phyloP scores from a whole-genome alignment of 1,284 basidiomycete species.

The Austroboletus niveus region DNA sequence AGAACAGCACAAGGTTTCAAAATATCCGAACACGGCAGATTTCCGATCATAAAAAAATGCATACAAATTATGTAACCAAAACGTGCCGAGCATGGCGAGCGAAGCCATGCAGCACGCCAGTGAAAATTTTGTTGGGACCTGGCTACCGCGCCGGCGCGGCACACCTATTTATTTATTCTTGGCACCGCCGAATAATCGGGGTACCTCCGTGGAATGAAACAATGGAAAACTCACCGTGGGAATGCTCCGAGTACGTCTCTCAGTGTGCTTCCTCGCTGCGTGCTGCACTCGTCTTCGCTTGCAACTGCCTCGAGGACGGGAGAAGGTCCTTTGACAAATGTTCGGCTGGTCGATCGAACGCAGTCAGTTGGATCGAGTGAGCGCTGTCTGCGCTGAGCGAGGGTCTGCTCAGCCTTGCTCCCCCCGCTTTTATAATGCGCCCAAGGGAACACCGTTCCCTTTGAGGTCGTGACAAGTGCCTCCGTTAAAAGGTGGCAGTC shows the following conservation, averaged over 20 bases:
- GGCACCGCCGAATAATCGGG: slow-evolving; percentile 26
- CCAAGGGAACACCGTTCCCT: slow-evolving; percentile 4
- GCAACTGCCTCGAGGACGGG: slow-evolving; percentile 34
- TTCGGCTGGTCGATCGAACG: slow-evolving; percentile 24
- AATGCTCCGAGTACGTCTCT: slow-evolving; percentile 12
- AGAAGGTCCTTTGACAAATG: slow-evolving; percentile 24
- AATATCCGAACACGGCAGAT: slow-evolving; percentile 15
- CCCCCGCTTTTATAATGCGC: slow-evolving; percentile 18
- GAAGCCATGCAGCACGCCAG: slow-evolving; percentile 16
- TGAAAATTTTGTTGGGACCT: slow-evolving; percentile 23
- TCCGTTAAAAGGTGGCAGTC: slow-evolving; percentile 8
- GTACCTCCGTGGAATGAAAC: slow-evolving; percentile 22
- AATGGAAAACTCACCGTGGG: slow-evolving; percentile 36
- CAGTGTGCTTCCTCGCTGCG: slow-evolving; percentile 4
- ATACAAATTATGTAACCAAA: slow-evolving; percentile 25
- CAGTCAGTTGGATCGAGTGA: slow-evolving; percentile 12
- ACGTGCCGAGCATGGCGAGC: slow-evolving; percentile 24
- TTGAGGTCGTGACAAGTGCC: slow-evolving; percentile 14
- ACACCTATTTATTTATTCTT: slow-evolving; percentile 23
- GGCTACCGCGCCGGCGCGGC: slow-evolving; percentile 19
- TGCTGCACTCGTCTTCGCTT: slow-evolving; percentile 28
- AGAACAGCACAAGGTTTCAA: slow-evolving; percentile 19
- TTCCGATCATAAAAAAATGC: slow-evolving; percentile 15
- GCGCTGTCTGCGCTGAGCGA: neutral
- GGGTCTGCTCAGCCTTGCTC: neutral